phyloP scores from a whole-genome alignment of 23 red algal genomes.

The Gracilaria domingensis region DNA sequence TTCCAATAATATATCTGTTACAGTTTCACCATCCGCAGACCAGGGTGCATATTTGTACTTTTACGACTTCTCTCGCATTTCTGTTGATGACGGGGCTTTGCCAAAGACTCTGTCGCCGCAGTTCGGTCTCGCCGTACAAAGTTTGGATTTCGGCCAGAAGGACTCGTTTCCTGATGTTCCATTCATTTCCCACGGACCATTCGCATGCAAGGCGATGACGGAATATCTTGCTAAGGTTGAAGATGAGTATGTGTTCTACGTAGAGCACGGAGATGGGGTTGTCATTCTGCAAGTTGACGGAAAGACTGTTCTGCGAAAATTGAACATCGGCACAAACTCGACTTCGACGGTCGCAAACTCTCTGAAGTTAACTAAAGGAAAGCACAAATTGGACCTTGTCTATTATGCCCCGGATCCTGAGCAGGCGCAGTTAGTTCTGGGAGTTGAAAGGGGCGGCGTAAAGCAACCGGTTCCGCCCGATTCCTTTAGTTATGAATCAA shows the following conservation, averaged over 20 bases:
- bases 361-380: conserved; percentile 28
- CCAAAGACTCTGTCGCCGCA: conserved; percentile 25
- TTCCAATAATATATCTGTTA: conserved; percentile 38
- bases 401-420: conserved; percentile 59
- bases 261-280: conserved; percentile 41
- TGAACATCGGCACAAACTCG: conserved; percentile 34
- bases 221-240: conserved; percentile 48
- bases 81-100: conserved; percentile 6
- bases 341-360: background rate
- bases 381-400: conserved; percentile 55
- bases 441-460: conserved; percentile 20
- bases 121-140: conserved; percentile 28
- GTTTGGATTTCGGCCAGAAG: background rate
- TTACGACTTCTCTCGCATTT: conserved; percentile 40
- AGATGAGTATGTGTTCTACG: conserved; percentile 49
- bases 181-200: conserved; percentile 46
- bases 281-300: conserved; percentile 31
- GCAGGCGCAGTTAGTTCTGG: conserved; percentile 22
- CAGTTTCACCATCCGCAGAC: conserved; percentile 46
- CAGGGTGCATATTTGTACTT: conserved; percentile 62
- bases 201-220: conserved; percentile 26
- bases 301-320: background rate
- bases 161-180: conserved; percentile 40
- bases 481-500: conserved; percentile 56
- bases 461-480: conserved; percentile 23